Conservation (phyloP, 2,329 filamentous ascomycete species). For the Cryphonectria radicalis region DNA sequence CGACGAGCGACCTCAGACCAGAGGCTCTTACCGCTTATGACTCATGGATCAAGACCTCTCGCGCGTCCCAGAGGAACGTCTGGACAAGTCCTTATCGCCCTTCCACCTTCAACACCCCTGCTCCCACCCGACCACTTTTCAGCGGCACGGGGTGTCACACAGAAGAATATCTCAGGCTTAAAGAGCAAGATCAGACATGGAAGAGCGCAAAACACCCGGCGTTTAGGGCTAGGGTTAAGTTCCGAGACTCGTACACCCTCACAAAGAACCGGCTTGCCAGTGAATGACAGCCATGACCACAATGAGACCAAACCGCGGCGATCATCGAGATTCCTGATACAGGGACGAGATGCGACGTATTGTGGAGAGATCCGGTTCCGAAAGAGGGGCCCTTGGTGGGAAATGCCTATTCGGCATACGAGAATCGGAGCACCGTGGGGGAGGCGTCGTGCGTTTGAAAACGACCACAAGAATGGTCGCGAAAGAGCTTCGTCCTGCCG, state of each 20-base stretch:
- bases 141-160: conserved; percentile 47
- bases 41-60: conserved; percentile 70
- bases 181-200: conserved; percentile 69
- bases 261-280: conserved; percentile 49
- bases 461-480: conserved; percentile 34
- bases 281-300: conserved; percentile 43
- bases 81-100: conserved; percentile 58
- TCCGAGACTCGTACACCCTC: conserved; percentile 75
- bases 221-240: conserved; percentile 91
- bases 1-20: conserved; percentile 75
- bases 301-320: conserved; percentile 52
- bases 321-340: conserved; percentile 56
- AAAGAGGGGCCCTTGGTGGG: conserved; percentile 50
- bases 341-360: conserved; percentile 66
- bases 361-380: conserved; percentile 44
- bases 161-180: conserved; percentile 51
- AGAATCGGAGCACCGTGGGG: conserved; percentile 78
- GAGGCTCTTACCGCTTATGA: conserved; percentile 74
- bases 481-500: conserved; percentile 51
- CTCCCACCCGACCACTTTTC: conserved; percentile 53
- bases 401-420: conserved; percentile 72
- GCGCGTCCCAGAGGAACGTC: conserved; percentile 55
- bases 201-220: conserved; percentile 75
- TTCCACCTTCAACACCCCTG: conserved; percentile 49
- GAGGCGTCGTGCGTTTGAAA: conserved; percentile 71